Evolutionary conservation across 2,329 filamentous ascomycete genomes (phyloP), one percentile per base, ranked within the genome.

Genomic region (Penicillium sp.): DNA sequence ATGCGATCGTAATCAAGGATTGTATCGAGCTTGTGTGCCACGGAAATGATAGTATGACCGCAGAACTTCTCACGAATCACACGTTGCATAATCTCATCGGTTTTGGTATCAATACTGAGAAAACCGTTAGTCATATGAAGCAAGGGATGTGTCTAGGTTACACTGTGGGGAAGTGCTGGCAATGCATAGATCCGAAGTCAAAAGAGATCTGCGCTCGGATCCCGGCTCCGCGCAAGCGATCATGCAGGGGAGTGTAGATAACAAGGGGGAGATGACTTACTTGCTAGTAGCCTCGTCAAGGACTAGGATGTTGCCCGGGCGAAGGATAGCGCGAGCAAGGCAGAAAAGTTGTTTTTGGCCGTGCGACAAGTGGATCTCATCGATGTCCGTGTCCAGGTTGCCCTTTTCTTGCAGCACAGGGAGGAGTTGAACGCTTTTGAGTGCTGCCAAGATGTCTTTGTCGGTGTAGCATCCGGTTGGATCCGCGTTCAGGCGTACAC

Each of bases 301-400:
- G 32, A 79, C 70, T 11, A 79, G 66, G 49, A 79, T 71, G 22
- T 71, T 75, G 46, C 73, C 72, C 8, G 69, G 66, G 8, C 79
- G 71, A 7, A 88, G 67, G 16, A 88, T 75, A 0, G 83, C 85
- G 0, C 85, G 71, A 0, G 82, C 85, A 1, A 89, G 76, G 57
- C 80, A 84, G 60, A 89, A 86, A 0, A 88, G 75, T 62, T 88
- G 86, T 42, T 79, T 79, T 66, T 88, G 85, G 0, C 86, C 86
- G 32, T 81, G 78, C 5, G 78, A 81, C 5, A 86, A 72, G 47
- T 76, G 72, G 6, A 81, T 75, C 2, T 77, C 70, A n/a, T 75
- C 73, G 57, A 87, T 76, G 2, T 73, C 68, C 2, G 69, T 67
- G 55, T 74, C 70, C 2, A 79, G 60, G 8, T 65, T 70, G 5